Conservation (phyloP, 1,139 yeast species). For the Suhomyces terraborum region DNA sequence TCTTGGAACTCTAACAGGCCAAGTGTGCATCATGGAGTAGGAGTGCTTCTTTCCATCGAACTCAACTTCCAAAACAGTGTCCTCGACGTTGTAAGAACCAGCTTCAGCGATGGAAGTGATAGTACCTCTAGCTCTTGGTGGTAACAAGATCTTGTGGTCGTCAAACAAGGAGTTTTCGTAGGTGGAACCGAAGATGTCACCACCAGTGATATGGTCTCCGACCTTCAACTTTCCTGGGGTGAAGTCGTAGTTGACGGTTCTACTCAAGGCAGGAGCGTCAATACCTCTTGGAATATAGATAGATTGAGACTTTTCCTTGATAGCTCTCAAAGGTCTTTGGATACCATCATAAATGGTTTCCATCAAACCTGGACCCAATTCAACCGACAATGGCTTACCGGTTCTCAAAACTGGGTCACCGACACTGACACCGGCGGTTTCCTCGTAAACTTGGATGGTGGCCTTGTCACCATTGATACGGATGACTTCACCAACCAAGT, state of each 20-base stretch:
- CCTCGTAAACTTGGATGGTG: constrained; percentile 98
- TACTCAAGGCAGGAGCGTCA: constrained; percentile 89
- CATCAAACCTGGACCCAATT: constrained; percentile 98
- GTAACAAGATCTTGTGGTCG: constrained; percentile 91
- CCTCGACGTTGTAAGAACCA: constrained; percentile 90
- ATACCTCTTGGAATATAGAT: constrained; percentile 99
- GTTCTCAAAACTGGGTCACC: constrained; percentile 98
- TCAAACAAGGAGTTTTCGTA: constrained; percentile 89
- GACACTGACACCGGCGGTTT: constrained; percentile 97
- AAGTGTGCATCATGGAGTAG: constrained; percentile 94
- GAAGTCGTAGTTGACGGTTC: constrained; percentile 82
- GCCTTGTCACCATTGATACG: constrained; percentile 96
- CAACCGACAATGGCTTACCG: constrained; percentile 96
- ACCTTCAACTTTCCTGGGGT: constrained; percentile 76
- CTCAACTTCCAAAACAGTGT: constrained; percentile 87
- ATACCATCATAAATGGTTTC: constrained; percentile 99
- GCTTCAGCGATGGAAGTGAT: constrained; percentile 84
- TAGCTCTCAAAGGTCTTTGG: constrained; percentile 95
- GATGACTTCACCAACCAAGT: constrained; percentile 95
- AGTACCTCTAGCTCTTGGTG: constrained; percentile 99
- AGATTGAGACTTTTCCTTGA: constrained; percentile 80
- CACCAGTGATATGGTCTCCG: constrained; percentile 98
- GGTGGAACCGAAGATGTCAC: constrained; percentile 93
- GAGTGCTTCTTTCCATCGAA: constrained; percentile 82
- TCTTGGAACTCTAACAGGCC: constrained; percentile 99